phyloP scores from a whole-genome alignment of 2,329 filamentous ascomycete genomes.

The Aspergillus sp. region DNA sequence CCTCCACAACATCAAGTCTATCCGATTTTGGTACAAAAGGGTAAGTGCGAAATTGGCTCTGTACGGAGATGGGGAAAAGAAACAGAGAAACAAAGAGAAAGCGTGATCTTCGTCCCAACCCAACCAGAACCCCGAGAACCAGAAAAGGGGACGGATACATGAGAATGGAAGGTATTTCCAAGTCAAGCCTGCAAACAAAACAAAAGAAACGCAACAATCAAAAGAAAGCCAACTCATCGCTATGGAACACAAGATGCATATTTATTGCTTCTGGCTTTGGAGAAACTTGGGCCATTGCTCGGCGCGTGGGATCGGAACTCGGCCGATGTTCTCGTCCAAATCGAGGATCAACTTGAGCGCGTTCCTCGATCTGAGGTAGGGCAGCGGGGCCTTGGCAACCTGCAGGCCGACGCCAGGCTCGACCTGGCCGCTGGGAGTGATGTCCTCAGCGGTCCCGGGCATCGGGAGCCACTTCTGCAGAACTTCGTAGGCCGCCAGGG shows the following conservation, averaged over 20 bases:
- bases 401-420: conserved; percentile 63
- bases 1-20: conserved; percentile 13
- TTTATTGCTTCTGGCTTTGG: conserved; percentile 27
- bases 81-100: conserved; percentile 1
- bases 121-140: conserved; percentile 9
- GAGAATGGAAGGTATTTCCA: conserved; percentile 20
- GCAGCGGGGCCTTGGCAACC: conserved; percentile 62
- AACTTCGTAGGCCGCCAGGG: conserved; percentile 90
- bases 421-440: conserved; percentile 57
- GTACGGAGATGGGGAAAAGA: conserved; percentile 8
- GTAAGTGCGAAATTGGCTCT: conserved; percentile 10
- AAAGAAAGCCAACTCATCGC: conserved; percentile 20
- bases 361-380: conserved; percentile 74
- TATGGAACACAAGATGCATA: conserved; percentile 23
- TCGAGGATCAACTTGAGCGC: conserved; percentile 95
- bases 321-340: conserved; percentile 88
- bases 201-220: conserved; percentile 7
- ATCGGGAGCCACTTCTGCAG: conserved; percentile 77
- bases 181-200: conserved; percentile 13
- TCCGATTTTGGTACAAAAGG: conserved; percentile 22
- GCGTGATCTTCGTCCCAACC: conserved; percentile 6
- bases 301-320: conserved; percentile 56
- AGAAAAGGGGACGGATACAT: conserved; percentile 15
- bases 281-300: conserved; percentile 39
- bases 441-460: conserved; percentile 60